Evolutionary conservation across 2,329 filamentous ascomycete genomes (phyloP), one percentile per base, ranked within the genome.

Genomic region (Xylaria multiplex): DNA sequence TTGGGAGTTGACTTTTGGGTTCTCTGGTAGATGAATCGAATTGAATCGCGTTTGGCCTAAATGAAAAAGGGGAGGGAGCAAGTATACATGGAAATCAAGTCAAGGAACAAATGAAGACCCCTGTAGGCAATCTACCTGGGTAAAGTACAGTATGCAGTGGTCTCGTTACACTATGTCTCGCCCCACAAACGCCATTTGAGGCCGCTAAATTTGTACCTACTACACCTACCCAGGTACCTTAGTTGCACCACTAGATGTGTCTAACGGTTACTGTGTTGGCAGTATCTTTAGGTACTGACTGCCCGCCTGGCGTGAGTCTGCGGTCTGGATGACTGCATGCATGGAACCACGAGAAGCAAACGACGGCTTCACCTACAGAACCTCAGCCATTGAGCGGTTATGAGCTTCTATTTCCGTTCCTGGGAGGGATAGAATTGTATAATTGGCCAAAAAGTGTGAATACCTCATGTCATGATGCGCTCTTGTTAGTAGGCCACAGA

Each of bases 341-440:
- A 40, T 40, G 9, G 24, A 27, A 49, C 46, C 45, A 24, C n/a
- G 45, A 54, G 22, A 27, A 42, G 52, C 11, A 55, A 55, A 57
- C 37, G 11, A 24, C 22, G 13, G 22, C 24, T 42, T 45, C 37
- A 43, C 46, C 5, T n/a, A 19, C 40, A 32, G 32, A 53, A 53
- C 32, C 14, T 32, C 22, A 57, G 24, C 54, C 7, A 45, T 43
- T 37, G 35, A 37, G 35, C 11, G 6, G 6, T 13, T 37, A 37
- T 37, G 8, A 37, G 8, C 35, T 13, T 37, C 35, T 37, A 37
- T 37, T 27, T 40, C 37, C 13, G 37, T 14, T 13, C 37, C 11
- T 40, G 9, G 14, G 4, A 40, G 11, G 11, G 37, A 5, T 5
- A 13, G 13, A 40, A 13, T 40, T 14, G 37, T 40, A 40, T 6